These are phyloP conservation scores for Amanita phalloides DNA, from an alignment of 768 basidiomycete genomes.

Conservation along the genomic window DNA sequence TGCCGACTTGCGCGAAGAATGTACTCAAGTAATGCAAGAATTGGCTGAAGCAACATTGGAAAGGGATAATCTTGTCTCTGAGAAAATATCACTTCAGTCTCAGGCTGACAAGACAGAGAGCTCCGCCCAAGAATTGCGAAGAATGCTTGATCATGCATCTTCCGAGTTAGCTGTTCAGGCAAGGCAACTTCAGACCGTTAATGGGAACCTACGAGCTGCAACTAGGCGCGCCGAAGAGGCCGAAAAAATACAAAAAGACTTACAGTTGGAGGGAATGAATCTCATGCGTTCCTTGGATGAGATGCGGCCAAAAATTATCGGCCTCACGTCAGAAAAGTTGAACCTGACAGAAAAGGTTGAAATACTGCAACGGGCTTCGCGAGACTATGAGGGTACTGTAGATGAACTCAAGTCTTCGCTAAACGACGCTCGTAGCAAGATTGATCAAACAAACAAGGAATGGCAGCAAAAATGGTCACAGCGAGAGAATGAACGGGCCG, in stretches of 20 bases:
- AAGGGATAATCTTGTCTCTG: conserved; percentile 34
- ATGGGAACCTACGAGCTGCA: conserved; percentile 57
- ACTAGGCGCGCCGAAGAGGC: conserved; percentile 65
- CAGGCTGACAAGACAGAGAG: conserved; percentile 35
- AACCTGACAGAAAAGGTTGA: conserved; percentile 59
- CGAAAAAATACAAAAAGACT: conserved; percentile 56
- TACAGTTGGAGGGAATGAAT: conserved; percentile 69
- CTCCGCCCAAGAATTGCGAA: conserved; percentile 41
- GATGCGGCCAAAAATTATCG: conserved; percentile 77
- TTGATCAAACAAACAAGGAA: conserved; percentile 32
- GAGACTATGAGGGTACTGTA: conserved; percentile 45
- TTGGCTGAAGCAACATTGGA: conserved; percentile 34
- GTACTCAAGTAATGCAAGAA: conserved; percentile 26
- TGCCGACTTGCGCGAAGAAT: conserved; percentile 31
- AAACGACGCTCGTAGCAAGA: conserved; percentile 41
- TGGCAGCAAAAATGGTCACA: conserved; percentile 32
- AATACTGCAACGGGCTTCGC: conserved; percentile 39
- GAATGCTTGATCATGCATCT: conserved; percentile 44
- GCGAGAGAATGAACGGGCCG: conserved; percentile 41
- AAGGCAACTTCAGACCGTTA: conserved; percentile 47
- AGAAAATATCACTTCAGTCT: conserved; percentile 38
- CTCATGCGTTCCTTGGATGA: conserved; percentile 78
- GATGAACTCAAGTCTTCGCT: conserved; percentile 50
- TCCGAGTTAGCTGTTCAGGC: conserved; percentile 41
- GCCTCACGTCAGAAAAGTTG: conserved; percentile 63